Conservation (phyloP, 257 asterid genomes). For the Handroanthus guayacan region DNA sequence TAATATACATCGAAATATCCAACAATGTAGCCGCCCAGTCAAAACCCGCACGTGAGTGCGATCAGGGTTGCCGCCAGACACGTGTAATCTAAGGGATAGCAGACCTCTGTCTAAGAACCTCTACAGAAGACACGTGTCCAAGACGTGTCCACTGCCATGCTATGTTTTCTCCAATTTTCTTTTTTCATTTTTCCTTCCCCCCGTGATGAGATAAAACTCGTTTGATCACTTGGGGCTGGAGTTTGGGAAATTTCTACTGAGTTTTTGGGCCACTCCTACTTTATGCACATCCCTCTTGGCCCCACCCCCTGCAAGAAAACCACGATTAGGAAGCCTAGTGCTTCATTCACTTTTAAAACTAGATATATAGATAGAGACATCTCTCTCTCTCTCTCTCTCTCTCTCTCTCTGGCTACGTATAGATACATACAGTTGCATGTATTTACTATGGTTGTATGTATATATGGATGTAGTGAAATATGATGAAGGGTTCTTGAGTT, state of each 20-base stretch:
- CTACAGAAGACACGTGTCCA: constrained; percentile 47
- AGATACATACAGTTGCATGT: constrained; percentile 4
- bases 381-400: constrained; percentile 20
- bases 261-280: constrained; percentile 20
- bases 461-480: not conserved
- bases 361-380: not conserved
- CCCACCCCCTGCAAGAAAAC: constrained; percentile 12
- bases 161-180: not conserved
- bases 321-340: constrained; percentile 7
- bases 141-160: constrained; percentile 64
- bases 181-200: not conserved
- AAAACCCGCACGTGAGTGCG: too few species aligned
- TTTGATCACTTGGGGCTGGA: not conserved
- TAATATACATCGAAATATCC: too few species aligned
- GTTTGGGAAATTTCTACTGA: not conserved
- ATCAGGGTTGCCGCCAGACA: constrained; percentile 31
- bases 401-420: not conserved
- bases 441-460: not conserved
- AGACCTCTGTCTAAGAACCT: constrained; percentile 18
- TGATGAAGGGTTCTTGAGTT: constrained; percentile 19
- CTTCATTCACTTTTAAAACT: not conserved
- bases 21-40: too few species aligned
- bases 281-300: not conserved
- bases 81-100: constrained; percentile 46
- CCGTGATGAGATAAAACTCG: not conserved